Percentiles rank a stretch among this genome's conserved stretches.
Conservation (phyloP, 495 filamentous ascomycete genomes). For the Aspergillus heteromorphus region DNA sequence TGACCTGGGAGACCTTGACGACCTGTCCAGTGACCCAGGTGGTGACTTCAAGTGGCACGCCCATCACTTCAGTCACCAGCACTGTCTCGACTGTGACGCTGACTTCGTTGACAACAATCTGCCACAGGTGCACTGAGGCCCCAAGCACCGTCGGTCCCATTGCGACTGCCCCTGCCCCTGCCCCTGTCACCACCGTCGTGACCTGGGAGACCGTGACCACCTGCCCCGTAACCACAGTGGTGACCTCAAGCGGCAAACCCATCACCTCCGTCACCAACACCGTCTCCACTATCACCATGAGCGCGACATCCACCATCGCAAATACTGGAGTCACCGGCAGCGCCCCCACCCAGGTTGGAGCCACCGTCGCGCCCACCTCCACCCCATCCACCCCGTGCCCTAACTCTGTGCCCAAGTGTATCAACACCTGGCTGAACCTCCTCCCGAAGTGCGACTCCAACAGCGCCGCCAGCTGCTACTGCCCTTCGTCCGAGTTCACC, state of each 20-base stretch:
- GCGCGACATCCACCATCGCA: slow-evolving; percentile 17
- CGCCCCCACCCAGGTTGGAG: slow-evolving; percentile 12
- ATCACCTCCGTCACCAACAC: slow-evolving; percentile 30
- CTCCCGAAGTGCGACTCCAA: slow-evolving; percentile 74
- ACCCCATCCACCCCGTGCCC: slow-evolving; percentile 52
- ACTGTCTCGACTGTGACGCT: slow-evolving; percentile 36
- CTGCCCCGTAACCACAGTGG: slow-evolving; percentile 27
- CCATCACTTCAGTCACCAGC: slow-evolving; percentile 29
- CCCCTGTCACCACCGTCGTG: slow-evolving; percentile 16
- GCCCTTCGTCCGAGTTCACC: slow-evolving; percentile 70
- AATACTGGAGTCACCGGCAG: slow-evolving; percentile 10
- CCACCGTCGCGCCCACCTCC: slow-evolving; percentile 17
- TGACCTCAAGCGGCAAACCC: slow-evolving; percentile 21
- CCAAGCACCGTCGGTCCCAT: slow-evolving; percentile 4
- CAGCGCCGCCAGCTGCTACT: slow-evolving; percentile 81
- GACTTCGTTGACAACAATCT: slow-evolving; percentile 37
- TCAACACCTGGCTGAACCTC: slow-evolving; percentile 83
- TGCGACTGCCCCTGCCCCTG: slow-evolving; percentile 3
- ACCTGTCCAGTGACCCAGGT: slow-evolving; percentile 39
- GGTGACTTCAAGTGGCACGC: slow-evolving; percentile 28
- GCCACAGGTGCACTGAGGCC: slow-evolving; percentile 27
- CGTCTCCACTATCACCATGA: slow-evolving; percentile 23
- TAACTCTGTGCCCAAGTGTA: slow-evolving; percentile 72
- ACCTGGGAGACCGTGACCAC: slow-evolving; percentile 19
- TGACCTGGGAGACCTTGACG: slow-evolving; percentile 36